phyloP scores from a whole-genome alignment of 495 filamentous ascomycete species.

The Lophiostoma macrostomum region DNA sequence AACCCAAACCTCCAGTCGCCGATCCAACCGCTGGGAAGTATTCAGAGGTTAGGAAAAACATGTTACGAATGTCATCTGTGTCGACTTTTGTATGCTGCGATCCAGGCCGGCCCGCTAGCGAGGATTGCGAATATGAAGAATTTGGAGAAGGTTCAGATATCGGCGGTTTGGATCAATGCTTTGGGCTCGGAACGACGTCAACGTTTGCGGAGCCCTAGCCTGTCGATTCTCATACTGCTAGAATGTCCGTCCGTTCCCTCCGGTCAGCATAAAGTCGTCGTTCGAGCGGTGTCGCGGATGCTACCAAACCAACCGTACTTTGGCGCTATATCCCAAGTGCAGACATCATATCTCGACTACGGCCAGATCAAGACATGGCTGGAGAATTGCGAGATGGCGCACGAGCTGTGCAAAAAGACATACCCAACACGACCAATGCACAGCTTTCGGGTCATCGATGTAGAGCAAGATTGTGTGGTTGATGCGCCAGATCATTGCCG shows the following conservation, averaged over 20 bases:
- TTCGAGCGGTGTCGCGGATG: not conserved
- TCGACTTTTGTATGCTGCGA: not conserved
- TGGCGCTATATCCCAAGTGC: not conserved
- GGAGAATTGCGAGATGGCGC: not conserved
- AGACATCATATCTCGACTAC: not conserved
- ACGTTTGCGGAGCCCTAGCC: not conserved
- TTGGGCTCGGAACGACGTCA: not conserved
- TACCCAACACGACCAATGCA: not conserved
- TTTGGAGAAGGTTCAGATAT: not conserved
- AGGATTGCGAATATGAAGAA: not conserved
- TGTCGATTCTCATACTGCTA: not conserved
- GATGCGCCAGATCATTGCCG: not conserved
- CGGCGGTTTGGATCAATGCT: not conserved
- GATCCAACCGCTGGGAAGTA: not conserved
- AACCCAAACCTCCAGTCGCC: not conserved
- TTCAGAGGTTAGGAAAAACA: not conserved
- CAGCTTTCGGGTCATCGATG: not conserved
- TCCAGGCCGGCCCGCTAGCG: not conserved
- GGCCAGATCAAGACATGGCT: not conserved
- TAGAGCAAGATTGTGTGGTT: not conserved
- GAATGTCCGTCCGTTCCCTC: not conserved
- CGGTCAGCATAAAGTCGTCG: constrained; percentile 1
- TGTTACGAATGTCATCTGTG: not conserved
- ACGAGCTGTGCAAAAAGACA: not conserved
- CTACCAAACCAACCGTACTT: not conserved